Evolutionary conservation across 1,139 yeast species (phyloP), one percentile per base, ranked within the genome.

Genomic region (Tardiomyces digboiensis): DNA sequence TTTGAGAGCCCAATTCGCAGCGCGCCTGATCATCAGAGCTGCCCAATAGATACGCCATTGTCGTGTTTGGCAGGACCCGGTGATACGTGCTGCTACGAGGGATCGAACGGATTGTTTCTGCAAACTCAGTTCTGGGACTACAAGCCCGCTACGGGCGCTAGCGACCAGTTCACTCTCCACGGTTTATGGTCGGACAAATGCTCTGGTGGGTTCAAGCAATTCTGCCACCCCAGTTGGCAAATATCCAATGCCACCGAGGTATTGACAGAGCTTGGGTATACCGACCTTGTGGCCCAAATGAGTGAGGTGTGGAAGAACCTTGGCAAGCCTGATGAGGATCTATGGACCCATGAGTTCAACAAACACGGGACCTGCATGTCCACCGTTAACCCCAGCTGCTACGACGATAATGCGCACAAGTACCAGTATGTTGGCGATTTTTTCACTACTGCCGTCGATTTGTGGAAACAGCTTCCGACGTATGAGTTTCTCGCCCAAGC

Each of bases 61-160:
- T 74, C 87, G 14, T 84, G 95, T 56, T 62, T 73, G 19, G 38
- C 51, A 10, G 49, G 50, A 14, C 42, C 48, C 3, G 43, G 38
- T 8, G 57, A 67, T 72, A 61, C 79, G 1, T 91, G 98, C 59
- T 91, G 97, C 62, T 86, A 80, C 61, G 97, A 89, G 59, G 74
- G 79, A 42, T 94, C 95, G 2, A 91, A 93, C 29, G 97, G 97
- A 1, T 73, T 88, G 16, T 69, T 89, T 38, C 65, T 89, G 42
- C 85, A 80, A 56, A 86, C 97, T 0, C 97, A 91, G 61, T 88
- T 89, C 64, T 91, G 97, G 97, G 95, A 88, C 62, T 86, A 84
- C 58, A 68, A 70, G 48, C 97, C 97, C 0, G 80, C 93, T 2
- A 72, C 82, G 48, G 95, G 96, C 1, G 83, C 86, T 1, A 70